Percentiles rank a stretch among this genome's conserved stretches.
Evolutionary conservation across 2,329 filamentous ascomycete species (phyloP).

Genomic region (Aspergillus phoenicis): DNA sequence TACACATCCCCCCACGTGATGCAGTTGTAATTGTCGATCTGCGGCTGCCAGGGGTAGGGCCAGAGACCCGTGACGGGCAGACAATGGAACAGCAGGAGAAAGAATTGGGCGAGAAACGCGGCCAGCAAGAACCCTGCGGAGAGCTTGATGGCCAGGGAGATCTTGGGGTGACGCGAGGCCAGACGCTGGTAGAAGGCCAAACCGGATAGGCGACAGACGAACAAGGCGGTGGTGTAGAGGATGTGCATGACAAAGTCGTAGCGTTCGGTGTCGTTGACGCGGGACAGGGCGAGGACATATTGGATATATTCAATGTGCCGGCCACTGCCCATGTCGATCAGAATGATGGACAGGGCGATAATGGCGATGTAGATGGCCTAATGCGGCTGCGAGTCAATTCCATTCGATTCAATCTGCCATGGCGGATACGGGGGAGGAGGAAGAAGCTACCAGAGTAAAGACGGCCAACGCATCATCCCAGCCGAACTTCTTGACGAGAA

Average conservation of each 20-base stretch:
- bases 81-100: constrained; percentile 57
- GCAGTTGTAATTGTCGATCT: constrained; percentile 47
- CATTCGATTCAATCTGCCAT: too few species aligned
- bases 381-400: not conserved
- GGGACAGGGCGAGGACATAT: constrained; percentile 49
- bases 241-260: constrained; percentile 56
- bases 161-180: constrained; percentile 36
- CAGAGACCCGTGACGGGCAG: constrained; percentile 54
- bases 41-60: constrained; percentile 55
- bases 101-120: constrained; percentile 52
- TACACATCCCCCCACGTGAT: constrained; percentile 57
- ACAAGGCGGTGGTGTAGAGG: constrained; percentile 54
- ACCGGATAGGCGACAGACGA: constrained; percentile 56
- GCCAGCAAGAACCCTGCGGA: constrained; percentile 41
- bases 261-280: constrained; percentile 48
- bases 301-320: constrained; percentile 39
- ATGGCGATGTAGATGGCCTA: constrained; percentile 46
- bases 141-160: constrained; percentile 26
- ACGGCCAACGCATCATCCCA: constrained; percentile 55
- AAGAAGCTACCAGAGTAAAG: constrained; percentile 45
- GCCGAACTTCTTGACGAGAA: constrained; percentile 47
- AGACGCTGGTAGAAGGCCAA: constrained; percentile 56
- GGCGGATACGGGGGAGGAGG: not conserved
- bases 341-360: constrained; percentile 44
- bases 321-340: constrained; percentile 54